Conservation (phyloP, 2,329 filamentous ascomycete species). For the Monilinia aucupariae region DNA sequence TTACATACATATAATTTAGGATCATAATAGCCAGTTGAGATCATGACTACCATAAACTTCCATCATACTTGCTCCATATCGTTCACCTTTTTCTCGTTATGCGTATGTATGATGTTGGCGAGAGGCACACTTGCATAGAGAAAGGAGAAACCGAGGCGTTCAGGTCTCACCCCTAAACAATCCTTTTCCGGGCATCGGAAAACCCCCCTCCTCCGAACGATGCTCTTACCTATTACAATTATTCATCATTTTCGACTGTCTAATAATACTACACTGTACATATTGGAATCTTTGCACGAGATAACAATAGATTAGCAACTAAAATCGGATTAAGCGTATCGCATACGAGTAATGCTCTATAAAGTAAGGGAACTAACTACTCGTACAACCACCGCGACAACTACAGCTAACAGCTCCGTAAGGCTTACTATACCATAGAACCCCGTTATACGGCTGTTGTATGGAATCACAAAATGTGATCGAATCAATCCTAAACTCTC, state of each 20-base stretch:
- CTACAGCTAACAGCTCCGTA: no score
- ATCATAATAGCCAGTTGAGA: not conserved
- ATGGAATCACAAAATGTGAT: no score
- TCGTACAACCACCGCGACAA: no score
- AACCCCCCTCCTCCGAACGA: not conserved
- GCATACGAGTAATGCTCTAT: no score
- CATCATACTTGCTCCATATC: not conserved
- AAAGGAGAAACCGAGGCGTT: not conserved
- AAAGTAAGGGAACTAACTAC: no score
- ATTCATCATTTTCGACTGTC: not conserved
- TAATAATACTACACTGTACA: not conserved
- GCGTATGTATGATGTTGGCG: not conserved
- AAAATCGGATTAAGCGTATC: no score
- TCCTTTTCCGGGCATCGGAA: not conserved
- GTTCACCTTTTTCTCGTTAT: not conserved
- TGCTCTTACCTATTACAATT: not conserved
- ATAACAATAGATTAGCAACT: no score
- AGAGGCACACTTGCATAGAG: not conserved
- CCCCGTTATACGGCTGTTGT: no score
- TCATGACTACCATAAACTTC: conserved; percentile 2
- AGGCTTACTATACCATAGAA: no score
- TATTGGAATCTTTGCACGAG: no score
- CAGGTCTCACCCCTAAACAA: not conserved
- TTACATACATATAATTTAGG: not conserved
- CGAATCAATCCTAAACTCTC: no score